Conservation (phyloP, 148 eudicot genomes). For the Camellia granthamiana region DNA sequence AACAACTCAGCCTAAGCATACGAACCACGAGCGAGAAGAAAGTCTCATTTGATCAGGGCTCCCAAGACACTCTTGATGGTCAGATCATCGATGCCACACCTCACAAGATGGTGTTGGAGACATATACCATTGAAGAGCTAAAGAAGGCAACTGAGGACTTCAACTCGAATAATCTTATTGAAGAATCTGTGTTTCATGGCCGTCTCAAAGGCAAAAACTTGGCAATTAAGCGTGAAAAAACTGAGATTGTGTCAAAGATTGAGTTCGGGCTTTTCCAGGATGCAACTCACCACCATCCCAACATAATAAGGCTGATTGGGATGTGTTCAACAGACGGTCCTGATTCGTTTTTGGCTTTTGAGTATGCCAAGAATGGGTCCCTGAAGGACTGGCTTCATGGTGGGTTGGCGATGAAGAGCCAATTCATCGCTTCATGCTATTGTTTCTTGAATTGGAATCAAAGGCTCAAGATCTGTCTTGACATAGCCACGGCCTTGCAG, state of each 20-base stretch:
- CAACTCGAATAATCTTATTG: conserved; percentile 52
- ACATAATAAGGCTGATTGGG: conserved; percentile 65
- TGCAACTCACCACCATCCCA: conserved; percentile 58
- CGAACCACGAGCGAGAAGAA: conserved; percentile 77
- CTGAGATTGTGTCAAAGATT: conserved; percentile 42
- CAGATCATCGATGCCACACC: conserved; percentile 35
- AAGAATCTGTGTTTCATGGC: conserved; percentile 62
- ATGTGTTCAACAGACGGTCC: conserved; percentile 35
- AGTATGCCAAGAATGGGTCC: conserved; percentile 85
- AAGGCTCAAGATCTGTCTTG: conserved; percentile 72
- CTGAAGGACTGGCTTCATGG: conserved; percentile 92
- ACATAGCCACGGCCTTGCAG: conserved; percentile 71
- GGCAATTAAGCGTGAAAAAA: conserved; percentile 51
- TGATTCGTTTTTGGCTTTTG: conserved; percentile 53
- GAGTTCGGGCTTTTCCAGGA: conserved; percentile 59
- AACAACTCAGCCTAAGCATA: conserved; percentile 58
- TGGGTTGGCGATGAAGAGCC: conserved; percentile 90
- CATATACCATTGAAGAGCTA: conserved; percentile 57
- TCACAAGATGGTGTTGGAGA: conserved; percentile 44
- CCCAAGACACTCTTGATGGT: conserved; percentile 55
- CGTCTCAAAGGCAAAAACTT: conserved; percentile 64
- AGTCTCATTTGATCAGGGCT: conserved; percentile 65
- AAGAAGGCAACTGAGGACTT: conserved; percentile 67
- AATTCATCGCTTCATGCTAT: conserved; percentile 76
- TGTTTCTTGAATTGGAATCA: conserved; percentile 83